phyloP scores from a whole-genome alignment of 1,139 yeast genomes.

The Scheffersomyces parashehatae region DNA sequence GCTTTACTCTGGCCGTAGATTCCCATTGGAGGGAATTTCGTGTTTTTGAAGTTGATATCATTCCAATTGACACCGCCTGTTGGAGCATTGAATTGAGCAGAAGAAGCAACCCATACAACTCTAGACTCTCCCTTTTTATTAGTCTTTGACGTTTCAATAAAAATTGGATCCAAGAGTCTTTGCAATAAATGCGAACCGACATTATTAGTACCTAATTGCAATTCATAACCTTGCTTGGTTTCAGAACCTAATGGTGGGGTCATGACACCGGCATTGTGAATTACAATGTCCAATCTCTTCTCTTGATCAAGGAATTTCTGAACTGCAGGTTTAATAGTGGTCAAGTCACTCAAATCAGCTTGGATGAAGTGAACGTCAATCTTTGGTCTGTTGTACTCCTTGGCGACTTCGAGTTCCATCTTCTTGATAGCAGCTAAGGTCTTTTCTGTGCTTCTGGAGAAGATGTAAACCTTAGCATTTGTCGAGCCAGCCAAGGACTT shows the following conservation, averaged over 20 bases:
- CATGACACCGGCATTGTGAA: slow-evolving; percentile 55
- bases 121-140: slow-evolving; percentile 21
- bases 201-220: slow-evolving; percentile 50
- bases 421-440: slow-evolving; percentile 15
- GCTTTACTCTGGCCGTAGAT: slow-evolving; percentile 53
- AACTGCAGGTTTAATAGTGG: slow-evolving; percentile 42
- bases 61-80: slow-evolving; percentile 44
- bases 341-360: slow-evolving; percentile 47
- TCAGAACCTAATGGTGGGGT: slow-evolving; percentile 34
- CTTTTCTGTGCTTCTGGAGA: slow-evolving; percentile 19
- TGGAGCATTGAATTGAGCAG: slow-evolving; percentile 37
- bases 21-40: slow-evolving; percentile 2
- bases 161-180: slow-evolving; percentile 41
- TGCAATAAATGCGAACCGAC: slow-evolving; percentile 52
- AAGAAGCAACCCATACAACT: slow-evolving; percentile 48
- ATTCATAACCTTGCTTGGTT: slow-evolving; percentile 40
- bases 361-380: slow-evolving; percentile 13
- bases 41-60: slow-evolving; percentile 24
- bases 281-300: slow-evolving; percentile 37
- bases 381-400: slow-evolving; percentile 6
- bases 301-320: slow-evolving; percentile 24
- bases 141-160: slow-evolving; percentile 30
- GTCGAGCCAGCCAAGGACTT: slow-evolving; percentile 11
- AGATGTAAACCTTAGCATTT: slow-evolving; percentile 16
- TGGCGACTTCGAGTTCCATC: slow-evolving; percentile 9